Base-by-base conservation (phyloP, 352 stramenopile species). In the Saprolegnia parasitica region DNA sequence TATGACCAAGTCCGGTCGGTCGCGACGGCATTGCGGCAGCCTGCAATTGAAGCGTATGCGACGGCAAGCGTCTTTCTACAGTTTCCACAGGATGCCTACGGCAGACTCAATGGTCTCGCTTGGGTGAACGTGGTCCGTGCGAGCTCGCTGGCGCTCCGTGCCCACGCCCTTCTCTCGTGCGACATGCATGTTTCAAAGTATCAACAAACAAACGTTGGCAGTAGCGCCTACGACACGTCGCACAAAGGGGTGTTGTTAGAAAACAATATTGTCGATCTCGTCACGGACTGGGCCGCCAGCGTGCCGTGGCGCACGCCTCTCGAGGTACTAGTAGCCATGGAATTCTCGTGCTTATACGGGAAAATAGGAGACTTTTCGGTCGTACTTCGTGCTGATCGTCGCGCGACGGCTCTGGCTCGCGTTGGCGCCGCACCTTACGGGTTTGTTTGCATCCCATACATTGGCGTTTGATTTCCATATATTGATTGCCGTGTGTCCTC, bases 51-150 rank as follows among this genome's bases (percentile, higher is more conserved):
- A 15, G 11, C 21, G 21, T 70, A 63, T 49, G 45, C 42, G n/a
- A 63, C 54, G 3, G 46, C 63, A 9, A 52, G 55, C 39, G 50
- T 70, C 20, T 70, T 70, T 39, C 16, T 61, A n/a, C 63, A 70
- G 29, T 24, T 35, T 15, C 63, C 50, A n/a, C 63, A 70, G 20
- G 63, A 70, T 24, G 32, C 46, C 11, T 52, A 62, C 42, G 63
- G 63, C 6, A 46, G 63, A 29, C 62, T 70, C 26, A 29, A 70
- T 61, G 63, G 63, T 18, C 54, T 70, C 8, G 20, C 39, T 5
- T 70, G 63, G 63, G 6, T 70, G 6, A 46, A 52, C n/a, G 18
- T 62, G 13, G 39, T 70, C 4, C n/a, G 50, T 5, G 13, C 23
- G 37, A 24, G 45, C 5, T 61, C 42, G 21, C n/a, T 39, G 9